A percentile compares a stretch with the other conserved stretches of the same genome.
phyloP scores from a whole-genome alignment of 139 green algal species.

The Micractinium conductrix region DNA sequence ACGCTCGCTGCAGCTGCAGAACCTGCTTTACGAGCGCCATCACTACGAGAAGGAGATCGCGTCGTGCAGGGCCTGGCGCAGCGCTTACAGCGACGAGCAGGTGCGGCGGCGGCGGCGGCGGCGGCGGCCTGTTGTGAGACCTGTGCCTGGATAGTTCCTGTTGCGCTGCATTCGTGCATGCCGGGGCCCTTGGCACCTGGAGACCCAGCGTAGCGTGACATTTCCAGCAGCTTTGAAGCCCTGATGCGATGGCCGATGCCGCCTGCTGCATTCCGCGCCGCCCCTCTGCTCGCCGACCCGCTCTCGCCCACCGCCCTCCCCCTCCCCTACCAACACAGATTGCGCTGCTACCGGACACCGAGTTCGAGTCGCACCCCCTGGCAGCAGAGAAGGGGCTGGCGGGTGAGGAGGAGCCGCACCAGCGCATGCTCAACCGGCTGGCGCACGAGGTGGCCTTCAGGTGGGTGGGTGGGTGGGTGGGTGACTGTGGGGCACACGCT shows the following conservation, averaged over 20 bases:
- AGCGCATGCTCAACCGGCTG: constrained; percentile 48
- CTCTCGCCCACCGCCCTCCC: background rate
- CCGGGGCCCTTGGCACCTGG: too few species aligned
- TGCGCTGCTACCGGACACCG: constrained; percentile 55
- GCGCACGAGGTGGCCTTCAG: constrained; percentile 38
- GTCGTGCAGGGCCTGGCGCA: constrained; percentile 66
- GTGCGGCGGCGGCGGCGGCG: background rate
- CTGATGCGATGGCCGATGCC: background rate
- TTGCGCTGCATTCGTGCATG: too few species aligned
- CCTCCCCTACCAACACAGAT: constrained; percentile 52
- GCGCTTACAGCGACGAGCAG: constrained; percentile 52
- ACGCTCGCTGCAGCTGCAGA: constrained; percentile 67
- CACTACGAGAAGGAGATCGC: constrained; percentile 82
- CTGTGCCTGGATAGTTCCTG: too few species aligned
- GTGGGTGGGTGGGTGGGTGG: background rate
- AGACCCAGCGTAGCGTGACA: too few species aligned
- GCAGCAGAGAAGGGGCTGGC: background rate
- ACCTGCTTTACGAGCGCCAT: constrained; percentile 75
- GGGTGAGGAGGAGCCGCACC: constrained; percentile 24
- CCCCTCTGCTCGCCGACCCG: background rate
- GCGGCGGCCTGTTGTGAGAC: too few species aligned
- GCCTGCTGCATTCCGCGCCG: too few species aligned
- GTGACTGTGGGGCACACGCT: background rate
- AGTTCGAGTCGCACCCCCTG: constrained; percentile 43
- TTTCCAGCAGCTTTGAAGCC: background rate